phyloP scores from a whole-genome alignment of 148 eudicot species.

The Chenopodium formosanum region DNA sequence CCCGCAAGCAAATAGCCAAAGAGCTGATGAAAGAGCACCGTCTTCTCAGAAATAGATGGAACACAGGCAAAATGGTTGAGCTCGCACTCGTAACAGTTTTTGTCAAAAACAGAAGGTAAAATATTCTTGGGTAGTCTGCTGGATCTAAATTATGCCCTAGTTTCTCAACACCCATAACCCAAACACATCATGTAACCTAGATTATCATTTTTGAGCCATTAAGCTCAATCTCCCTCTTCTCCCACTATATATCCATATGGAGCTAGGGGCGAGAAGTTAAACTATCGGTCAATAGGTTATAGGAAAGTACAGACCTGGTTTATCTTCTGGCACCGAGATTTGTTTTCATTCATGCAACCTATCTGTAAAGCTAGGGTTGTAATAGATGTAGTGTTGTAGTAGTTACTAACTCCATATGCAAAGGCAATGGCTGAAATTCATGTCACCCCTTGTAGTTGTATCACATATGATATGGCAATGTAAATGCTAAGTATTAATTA shows the following conservation, averaged over 20 bases:
- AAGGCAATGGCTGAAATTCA: background rate
- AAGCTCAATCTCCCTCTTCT: background rate
- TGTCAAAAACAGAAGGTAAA: background rate
- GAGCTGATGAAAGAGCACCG: too few relatives aligned
- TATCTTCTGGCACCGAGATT: slow-evolving; percentile 14
- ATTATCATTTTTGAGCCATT: background rate
- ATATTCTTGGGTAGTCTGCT: background rate
- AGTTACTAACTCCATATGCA: slow-evolving; percentile 1
- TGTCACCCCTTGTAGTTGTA: slow-evolving; percentile 17
- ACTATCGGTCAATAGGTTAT: background rate
- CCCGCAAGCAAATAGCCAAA: too few relatives aligned
- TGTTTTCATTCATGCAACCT: slow-evolving; percentile 16
- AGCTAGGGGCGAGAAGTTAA: slow-evolving; percentile 14
- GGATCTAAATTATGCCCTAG: background rate
- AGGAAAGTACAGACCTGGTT: slow-evolving; percentile 8
- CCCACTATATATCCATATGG: slow-evolving; percentile 9
- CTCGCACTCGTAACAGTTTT: background rate
- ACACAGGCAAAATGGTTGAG: background rate
- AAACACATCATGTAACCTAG: background rate
- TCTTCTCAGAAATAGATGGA: background rate
- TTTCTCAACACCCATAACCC: background rate
- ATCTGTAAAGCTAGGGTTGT: slow-evolving; percentile 29
- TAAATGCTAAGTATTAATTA: slow-evolving; percentile 14
- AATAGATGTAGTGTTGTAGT: slow-evolving; percentile 13
- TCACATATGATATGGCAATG: slow-evolving; percentile 20